Percentiles rank a stretch among this genome's conserved stretches.
phyloP scores from a whole-genome alignment of 2,329 filamentous ascomycete species.

The Sclerotinia minor region DNA sequence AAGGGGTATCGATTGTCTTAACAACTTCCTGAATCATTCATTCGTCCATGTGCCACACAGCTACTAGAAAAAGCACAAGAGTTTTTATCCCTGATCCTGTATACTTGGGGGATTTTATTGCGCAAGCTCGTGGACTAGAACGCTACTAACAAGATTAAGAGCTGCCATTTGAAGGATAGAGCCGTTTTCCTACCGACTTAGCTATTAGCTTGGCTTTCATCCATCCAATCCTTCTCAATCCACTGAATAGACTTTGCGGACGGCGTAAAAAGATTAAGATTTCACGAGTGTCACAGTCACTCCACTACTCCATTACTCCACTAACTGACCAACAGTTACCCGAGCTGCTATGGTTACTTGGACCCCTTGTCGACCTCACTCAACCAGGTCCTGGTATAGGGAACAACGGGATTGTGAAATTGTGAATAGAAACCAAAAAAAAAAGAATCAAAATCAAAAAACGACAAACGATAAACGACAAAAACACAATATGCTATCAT shows the following conservation, averaged over 20 bases:
- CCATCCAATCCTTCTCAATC: conserved; percentile 14
- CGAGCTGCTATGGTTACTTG: background rate
- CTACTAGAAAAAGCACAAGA: conserved; percentile 14
- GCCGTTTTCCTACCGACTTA: conserved; percentile 4
- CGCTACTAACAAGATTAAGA: conserved; percentile 1
- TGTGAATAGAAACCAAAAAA: background rate
- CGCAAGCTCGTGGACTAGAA: conserved; percentile 17
- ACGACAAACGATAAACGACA: background rate
- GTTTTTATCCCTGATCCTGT: conserved; percentile 1
- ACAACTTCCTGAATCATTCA: conserved; percentile 18
- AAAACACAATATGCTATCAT: background rate
- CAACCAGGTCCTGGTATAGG: conserved; percentile 1
- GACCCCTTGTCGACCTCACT: conserved; percentile 9
- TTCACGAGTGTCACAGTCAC: conserved; percentile 3
- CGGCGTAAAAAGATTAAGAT: conserved; percentile 8
- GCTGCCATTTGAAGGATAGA: conserved; percentile 19
- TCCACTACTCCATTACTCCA: conserved; percentile 6
- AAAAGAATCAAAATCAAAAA: background rate
- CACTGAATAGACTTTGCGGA: conserved; percentile 8
- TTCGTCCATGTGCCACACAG: conserved; percentile 9
- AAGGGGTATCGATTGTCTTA: conserved; percentile 4
- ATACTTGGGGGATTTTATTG: conserved; percentile 10
- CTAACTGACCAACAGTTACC: background rate
- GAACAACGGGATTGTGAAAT: conserved; percentile 3
- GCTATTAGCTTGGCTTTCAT: background rate